These are phyloP conservation scores for Ajuga chamaepitys DNA, from an alignment of 257 asterid species.

Conservation along the genomic window DNA sequence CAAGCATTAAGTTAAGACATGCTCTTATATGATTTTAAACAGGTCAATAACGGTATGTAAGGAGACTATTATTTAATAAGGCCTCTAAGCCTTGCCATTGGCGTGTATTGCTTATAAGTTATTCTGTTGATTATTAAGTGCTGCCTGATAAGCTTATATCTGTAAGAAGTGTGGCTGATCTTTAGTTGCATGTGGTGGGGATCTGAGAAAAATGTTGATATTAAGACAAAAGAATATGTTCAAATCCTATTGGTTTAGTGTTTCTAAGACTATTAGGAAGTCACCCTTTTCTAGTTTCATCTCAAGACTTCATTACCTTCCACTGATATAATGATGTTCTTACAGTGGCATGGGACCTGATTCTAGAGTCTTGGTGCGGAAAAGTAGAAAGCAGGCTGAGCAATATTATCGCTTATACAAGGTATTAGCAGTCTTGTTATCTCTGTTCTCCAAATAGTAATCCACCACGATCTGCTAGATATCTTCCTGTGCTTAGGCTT, in stretches of 20 bases:
- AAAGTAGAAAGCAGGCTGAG: constrained; percentile 98
- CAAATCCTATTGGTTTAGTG: no score
- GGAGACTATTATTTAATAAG: no score
- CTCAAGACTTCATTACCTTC: neutral
- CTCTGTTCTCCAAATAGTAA: neutral
- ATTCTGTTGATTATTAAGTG: no score
- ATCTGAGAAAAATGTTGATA: no score
- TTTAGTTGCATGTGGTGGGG: no score
- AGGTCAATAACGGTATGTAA: no score
- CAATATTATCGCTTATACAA: constrained; percentile 83
- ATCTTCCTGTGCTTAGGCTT: neutral
- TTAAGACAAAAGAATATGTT: no score
- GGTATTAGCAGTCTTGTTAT: constrained; percentile 30
- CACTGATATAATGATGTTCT: constrained; percentile 12
- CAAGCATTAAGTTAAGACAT: neutral
- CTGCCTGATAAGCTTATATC: no score
- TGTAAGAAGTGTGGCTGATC: no score
- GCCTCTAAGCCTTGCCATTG: no score
- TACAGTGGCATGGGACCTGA: constrained; percentile 99
- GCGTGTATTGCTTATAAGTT: no score
- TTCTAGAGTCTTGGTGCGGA: constrained; percentile 92
- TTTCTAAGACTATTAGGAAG: no score
- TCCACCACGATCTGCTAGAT: neutral
- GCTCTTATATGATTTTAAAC: neutral
- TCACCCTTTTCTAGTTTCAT: neutral